phyloP scores from a whole-genome alignment of 2,329 filamentous ascomycete genomes.

The Clarireedia sp. region DNA sequence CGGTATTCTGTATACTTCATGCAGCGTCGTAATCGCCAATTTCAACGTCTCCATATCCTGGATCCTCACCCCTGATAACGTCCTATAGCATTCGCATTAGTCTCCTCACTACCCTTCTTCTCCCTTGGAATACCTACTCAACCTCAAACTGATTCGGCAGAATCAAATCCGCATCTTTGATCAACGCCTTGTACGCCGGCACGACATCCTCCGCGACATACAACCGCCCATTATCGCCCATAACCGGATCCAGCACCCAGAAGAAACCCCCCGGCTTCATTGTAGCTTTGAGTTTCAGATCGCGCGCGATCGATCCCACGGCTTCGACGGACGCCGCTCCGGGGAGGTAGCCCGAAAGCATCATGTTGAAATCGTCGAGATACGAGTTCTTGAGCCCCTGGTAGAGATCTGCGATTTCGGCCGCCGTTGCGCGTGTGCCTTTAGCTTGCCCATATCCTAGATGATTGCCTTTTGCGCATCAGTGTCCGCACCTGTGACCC shows the following conservation, averaged over 20 bases:
- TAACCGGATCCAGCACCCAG: constrained; percentile 96
- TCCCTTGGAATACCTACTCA: constrained; percentile 52
- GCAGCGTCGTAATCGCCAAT: constrained; percentile 67
- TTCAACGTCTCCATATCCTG: constrained; percentile 64
- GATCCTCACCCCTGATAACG: constrained; percentile 80
- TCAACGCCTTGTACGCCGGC: constrained; percentile 75
- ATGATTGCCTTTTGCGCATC: constrained; percentile 66
- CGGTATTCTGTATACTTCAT: constrained; percentile 67
- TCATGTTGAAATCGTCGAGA: constrained; percentile 84
- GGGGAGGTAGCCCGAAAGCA: constrained; percentile 91
- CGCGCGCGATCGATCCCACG: constrained; percentile 75
- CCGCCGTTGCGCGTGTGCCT: constrained; percentile 71
- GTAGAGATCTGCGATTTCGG: constrained; percentile 79
- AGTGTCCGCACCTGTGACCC: neutral
- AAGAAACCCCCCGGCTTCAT: constrained; percentile 72
- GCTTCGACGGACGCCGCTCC: constrained; percentile 76
- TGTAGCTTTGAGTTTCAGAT: constrained; percentile 61
- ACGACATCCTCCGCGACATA: constrained; percentile 91
- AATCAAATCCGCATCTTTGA: constrained; percentile 80
- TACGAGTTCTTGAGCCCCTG: constrained; percentile 74
- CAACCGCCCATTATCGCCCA: constrained; percentile 89
- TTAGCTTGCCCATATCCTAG: constrained; percentile 86
- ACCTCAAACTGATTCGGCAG: constrained; percentile 96
- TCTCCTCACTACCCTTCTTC: too few species aligned
- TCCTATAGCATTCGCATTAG: constrained; percentile 38